phyloP scores from a whole-genome alignment of 306 rosid species.

The Inga leiocalycina region DNA sequence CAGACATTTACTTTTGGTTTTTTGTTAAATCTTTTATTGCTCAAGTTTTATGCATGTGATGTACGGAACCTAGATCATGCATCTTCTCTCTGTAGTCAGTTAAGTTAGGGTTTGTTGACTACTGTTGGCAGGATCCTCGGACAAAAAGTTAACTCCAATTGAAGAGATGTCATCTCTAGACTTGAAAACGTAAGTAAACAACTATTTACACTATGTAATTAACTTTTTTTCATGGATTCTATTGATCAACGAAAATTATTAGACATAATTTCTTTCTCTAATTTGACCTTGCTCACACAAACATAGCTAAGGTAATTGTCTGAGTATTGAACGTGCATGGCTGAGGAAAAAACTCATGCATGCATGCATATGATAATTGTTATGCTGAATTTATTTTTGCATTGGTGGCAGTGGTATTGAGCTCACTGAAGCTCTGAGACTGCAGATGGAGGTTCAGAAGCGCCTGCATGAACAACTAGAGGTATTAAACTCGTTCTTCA shows the following conservation, averaged over 20 bases:
- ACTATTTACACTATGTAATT: conserved; percentile 27
- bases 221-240: conserved; percentile 14
- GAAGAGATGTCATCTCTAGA: conserved; percentile 84
- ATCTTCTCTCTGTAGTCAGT: conserved; percentile 26
- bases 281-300: conserved; percentile 17
- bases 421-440: conserved; percentile 95
- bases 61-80: conserved; percentile 25
- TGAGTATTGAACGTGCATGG: neutral
- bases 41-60: conserved; percentile 30
- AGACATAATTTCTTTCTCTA: conserved; percentile 25
- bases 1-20: neutral
- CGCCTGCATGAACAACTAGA: conserved; percentile 97
- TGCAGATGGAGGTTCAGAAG: conserved; percentile 99
- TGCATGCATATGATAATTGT: conserved; percentile 21
- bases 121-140: conserved; percentile 65
- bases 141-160: conserved; percentile 63
- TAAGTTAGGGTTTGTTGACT: conserved; percentile 32
- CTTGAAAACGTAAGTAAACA: conserved; percentile 79
- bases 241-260: conserved; percentile 9
- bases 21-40: conserved; percentile 28
- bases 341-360: neutral
- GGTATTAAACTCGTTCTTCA: conserved; percentile 50
- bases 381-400: conserved; percentile 30
- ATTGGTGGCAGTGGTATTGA: conserved; percentile 72
- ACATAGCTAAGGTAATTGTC: neutral